Evolutionary conservation across 805 yeast species (phyloP).

Genomic region (Spathaspora girioi): DNA sequence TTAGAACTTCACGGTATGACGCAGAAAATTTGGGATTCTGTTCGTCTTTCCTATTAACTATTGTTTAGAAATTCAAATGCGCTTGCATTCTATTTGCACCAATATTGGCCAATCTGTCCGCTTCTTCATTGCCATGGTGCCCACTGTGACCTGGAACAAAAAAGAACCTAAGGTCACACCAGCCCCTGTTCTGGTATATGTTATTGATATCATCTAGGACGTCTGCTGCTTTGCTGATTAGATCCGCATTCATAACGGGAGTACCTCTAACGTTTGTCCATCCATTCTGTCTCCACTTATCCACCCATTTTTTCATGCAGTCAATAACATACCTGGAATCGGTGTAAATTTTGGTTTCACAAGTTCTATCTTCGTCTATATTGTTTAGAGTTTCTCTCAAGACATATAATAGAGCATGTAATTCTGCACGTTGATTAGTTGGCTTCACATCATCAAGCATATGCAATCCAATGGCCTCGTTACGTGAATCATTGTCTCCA

Average conservation of each 20-base stretch:
- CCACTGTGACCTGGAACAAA: constrained; percentile 78
- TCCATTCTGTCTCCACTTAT: constrained; percentile 54
- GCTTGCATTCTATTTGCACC: constrained; percentile 44
- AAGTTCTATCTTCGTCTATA: constrained; percentile 15
- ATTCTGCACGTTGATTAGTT: constrained; percentile 82
- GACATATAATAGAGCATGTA: constrained; percentile 62
- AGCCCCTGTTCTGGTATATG: constrained; percentile 27
- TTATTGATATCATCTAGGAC: constrained; percentile 32
- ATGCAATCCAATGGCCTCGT: constrained; percentile 49
- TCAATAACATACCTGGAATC: constrained; percentile 71
- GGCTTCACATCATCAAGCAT: constrained; percentile 30
- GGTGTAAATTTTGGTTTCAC: constrained; percentile 46
- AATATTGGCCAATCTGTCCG: constrained; percentile 69
- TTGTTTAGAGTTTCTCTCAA: constrained; percentile 36
- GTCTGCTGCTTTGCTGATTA: constrained; percentile 34
- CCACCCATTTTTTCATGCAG: constrained; percentile 53
- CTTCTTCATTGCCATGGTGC: constrained; percentile 66
- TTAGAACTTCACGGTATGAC: no score
- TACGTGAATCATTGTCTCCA: constrained; percentile 52
- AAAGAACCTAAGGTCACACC: constrained; percentile 40
- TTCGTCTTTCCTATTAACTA: no score
- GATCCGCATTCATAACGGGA: constrained; percentile 49
- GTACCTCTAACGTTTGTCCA: constrained; percentile 45
- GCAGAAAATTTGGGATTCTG: no score
- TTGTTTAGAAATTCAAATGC: not conserved